Conservation (phyloP, 192 early-diverging fungal genomes). For the Funneliformis geosporum region DNA sequence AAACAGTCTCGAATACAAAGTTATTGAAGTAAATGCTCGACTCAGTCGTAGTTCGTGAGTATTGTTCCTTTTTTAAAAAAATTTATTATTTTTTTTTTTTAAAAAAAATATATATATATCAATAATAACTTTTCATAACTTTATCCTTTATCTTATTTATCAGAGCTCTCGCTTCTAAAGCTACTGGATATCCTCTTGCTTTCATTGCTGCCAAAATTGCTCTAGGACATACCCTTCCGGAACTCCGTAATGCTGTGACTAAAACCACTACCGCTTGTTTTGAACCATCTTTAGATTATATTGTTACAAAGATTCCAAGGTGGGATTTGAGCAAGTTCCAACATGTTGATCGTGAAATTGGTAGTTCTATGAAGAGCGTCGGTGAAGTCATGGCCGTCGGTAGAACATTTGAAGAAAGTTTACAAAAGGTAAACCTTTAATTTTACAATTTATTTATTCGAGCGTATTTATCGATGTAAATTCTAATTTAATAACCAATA, state of each 20-base stretch:
- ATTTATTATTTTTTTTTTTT: neutral
- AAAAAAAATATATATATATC: neutral
- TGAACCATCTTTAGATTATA: conserved; percentile 94
- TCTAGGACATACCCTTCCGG: conserved; percentile 87
- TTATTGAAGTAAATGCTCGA: conserved; percentile 99
- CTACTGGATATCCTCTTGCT: conserved; percentile 97
- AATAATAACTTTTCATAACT: neutral
- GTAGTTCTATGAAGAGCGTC: conserved; percentile 95
- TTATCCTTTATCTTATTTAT: conserved; percentile 35
- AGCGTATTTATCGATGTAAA: conserved; percentile 61
- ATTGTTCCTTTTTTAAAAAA: neutral
- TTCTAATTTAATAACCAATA: neutral
- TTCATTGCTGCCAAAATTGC: conserved; percentile 98
- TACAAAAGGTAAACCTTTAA: conserved; percentile 90
- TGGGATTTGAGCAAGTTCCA: conserved; percentile 98
- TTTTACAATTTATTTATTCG: conserved; percentile 79
- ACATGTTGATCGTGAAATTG: conserved; percentile 85
- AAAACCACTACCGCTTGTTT: conserved; percentile 96
- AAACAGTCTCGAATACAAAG: conserved; percentile 90
- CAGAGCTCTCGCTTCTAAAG: conserved; percentile 95
- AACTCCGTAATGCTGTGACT: conserved; percentile 94
- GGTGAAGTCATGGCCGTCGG: conserved; percentile 99
- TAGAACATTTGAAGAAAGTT: conserved; percentile 95
- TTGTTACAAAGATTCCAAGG: conserved; percentile 81
- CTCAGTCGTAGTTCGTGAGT: conserved; percentile 64